These are phyloP conservation scores for Fusarium devonianum DNA, from an alignment of 2,329 filamentous ascomycete genomes.

Conservation along the genomic window DNA sequence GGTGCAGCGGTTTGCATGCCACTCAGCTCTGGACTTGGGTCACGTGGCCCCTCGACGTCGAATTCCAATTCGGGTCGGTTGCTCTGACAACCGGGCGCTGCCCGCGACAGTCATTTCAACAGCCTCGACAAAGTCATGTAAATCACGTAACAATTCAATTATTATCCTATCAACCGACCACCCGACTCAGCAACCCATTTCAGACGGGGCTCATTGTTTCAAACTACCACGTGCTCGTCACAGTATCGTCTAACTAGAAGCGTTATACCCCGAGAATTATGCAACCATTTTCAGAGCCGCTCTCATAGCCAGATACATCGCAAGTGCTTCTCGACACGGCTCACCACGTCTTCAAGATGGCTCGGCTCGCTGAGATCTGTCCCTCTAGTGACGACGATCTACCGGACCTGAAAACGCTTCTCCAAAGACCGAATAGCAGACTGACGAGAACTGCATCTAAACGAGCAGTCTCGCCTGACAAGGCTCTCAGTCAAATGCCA, in stretches of 20 bases:
- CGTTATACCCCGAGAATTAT: conserved; percentile 5
- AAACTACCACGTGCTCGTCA: conserved; percentile 11
- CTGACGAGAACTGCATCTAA: conserved; percentile 22
- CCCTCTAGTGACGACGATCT: conserved; percentile 53
- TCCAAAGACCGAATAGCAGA: conserved; percentile 26
- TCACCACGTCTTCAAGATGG: conserved; percentile 34
- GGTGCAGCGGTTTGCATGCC: neutral
- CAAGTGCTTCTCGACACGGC: neutral
- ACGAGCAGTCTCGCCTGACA: conserved; percentile 13
- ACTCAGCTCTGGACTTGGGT: neutral
- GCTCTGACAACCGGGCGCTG: conserved; percentile 20
- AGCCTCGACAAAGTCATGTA: conserved; percentile 1
- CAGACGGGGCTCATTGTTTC: neutral
- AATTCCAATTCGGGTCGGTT: conserved; percentile 19
- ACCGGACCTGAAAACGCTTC: conserved; percentile 48
- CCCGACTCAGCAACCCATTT: conserved; percentile 9
- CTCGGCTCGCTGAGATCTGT: conserved; percentile 41
- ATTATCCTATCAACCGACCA: neutral
- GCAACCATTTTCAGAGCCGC: neutral
- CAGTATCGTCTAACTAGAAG: conserved; percentile 14
- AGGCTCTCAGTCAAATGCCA: conserved; percentile 37
- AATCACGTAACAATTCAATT: conserved; percentile 17
- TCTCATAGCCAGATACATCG: conserved; percentile 1
- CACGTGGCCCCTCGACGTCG: conserved; percentile 19
- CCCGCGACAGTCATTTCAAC: neutral